These are phyloP conservation scores for Clausena lansium DNA, from an alignment of 345 rosid genomes.

Conservation along the genomic window DNA sequence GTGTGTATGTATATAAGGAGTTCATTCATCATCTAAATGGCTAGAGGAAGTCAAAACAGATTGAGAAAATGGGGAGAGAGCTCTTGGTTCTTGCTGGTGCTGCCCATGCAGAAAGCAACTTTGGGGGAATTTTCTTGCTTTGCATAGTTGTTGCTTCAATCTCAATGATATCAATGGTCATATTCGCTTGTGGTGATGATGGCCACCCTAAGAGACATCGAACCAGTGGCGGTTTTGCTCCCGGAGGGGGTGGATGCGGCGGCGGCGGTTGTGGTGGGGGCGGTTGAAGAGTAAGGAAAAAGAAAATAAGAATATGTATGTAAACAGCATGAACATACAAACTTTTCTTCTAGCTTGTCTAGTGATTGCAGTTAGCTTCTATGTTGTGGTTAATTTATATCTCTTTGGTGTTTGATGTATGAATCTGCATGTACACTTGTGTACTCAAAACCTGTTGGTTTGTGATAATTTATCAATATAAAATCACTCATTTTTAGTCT, in stretches of 20 bases:
- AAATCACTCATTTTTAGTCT: too few species aligned
- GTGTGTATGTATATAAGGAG: too few species aligned
- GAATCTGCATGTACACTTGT: background rate
- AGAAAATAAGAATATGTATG: background rate
- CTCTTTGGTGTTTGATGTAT: background rate
- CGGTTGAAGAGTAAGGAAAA: background rate
- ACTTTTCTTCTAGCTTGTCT: background rate
- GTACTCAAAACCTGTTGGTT: background rate
- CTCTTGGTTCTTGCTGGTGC: background rate
- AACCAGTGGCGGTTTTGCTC: background rate
- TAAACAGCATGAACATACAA: background rate
- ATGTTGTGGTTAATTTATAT: background rate
- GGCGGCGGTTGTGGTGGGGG: background rate
- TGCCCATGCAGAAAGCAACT: background rate
- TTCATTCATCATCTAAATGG: background rate
- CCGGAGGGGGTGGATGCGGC: background rate
- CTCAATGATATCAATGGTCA: constrained; percentile 20
- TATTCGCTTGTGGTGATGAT: constrained; percentile 21
- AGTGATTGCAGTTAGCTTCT: background rate
- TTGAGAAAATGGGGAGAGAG: constrained; percentile 10
- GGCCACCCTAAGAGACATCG: background rate
- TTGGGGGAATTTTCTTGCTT: constrained; percentile 11
- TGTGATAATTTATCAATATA: background rate
- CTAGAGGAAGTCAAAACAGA: background rate
- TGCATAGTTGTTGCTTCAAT: constrained; percentile 17